Evolutionary conservation across 2,329 filamentous ascomycete species (phyloP).

Genomic region (Venturia asperata): DNA sequence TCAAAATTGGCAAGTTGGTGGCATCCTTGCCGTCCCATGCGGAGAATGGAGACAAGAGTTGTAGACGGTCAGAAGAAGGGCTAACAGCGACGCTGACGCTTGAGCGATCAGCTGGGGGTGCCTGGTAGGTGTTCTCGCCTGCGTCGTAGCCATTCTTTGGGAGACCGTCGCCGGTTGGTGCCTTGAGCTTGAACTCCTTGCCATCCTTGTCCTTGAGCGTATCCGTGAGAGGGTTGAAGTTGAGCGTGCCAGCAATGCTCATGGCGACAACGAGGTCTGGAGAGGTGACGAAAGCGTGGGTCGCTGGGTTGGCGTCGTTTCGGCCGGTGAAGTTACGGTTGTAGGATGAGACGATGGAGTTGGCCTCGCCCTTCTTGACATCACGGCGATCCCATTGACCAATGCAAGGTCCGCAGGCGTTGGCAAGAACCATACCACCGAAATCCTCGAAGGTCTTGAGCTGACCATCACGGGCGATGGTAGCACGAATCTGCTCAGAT

Average conservation of each 20-base stretch:
- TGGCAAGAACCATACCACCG: constrained; percentile 87
- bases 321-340: constrained; percentile 99
- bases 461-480: constrained; percentile 83
- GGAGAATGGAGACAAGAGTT: constrained; percentile 78
- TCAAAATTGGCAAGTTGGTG: constrained; percentile 76
- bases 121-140: constrained; percentile 91
- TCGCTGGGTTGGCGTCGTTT: constrained; percentile 92
- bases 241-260: constrained; percentile 72
- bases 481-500: constrained; percentile 93
- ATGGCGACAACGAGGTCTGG: constrained; percentile 84
- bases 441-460: constrained; percentile 94
- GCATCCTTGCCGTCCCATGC: constrained; percentile 92
- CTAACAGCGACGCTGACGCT: constrained; percentile 73
- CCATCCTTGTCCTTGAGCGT: constrained; percentile 90
- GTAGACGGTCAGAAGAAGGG: constrained; percentile 86
- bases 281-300: constrained; percentile 87
- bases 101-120: constrained; percentile 72
- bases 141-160: constrained; percentile 79
- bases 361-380: constrained; percentile 88
- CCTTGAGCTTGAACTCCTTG: constrained; percentile 84
- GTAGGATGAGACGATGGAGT: constrained; percentile 98
- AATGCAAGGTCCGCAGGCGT: constrained; percentile 68
- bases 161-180: constrained; percentile 74
- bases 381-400: constrained; percentile 91
- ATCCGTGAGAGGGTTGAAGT: constrained; percentile 94